Evolutionary conservation across 495 filamentous ascomycete species (phyloP).

Genomic region (Viridothelium virens): DNA sequence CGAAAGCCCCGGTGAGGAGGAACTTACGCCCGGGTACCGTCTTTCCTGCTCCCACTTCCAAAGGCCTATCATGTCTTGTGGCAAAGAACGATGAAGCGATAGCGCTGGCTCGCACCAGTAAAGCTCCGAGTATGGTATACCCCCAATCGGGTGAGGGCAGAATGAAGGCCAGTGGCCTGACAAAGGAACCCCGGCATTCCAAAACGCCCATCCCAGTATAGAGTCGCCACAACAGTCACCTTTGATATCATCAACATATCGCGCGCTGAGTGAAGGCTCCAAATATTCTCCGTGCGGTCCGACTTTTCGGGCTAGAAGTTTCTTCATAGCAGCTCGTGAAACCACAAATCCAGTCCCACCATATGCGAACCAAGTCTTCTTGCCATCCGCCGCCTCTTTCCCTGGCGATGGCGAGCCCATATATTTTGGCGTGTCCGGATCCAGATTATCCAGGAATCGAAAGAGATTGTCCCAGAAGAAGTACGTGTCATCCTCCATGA

Average conservation of each 20-base stretch:
- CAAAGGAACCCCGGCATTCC: neutral
- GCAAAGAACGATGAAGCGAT: conserved; percentile 19
- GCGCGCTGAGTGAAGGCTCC: conserved; percentile 13
- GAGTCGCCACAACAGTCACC: conserved; percentile 19
- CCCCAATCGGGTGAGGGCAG: conserved; percentile 13
- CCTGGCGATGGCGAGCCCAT: conserved; percentile 43
- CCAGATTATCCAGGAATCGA: conserved; percentile 46
- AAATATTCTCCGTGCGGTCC: neutral
- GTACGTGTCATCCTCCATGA: conserved; percentile 63
- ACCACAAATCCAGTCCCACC: conserved; percentile 48
- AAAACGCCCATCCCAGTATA: conserved; percentile 14
- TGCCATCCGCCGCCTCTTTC: conserved; percentile 8
- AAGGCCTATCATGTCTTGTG: conserved; percentile 17
- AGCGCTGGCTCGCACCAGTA: conserved; percentile 28
- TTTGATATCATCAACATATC: conserved; percentile 19
- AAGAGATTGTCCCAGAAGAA: conserved; percentile 56
- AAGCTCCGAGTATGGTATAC: conserved; percentile 9
- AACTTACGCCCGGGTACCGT: conserved; percentile 10
- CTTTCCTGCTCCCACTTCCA: conserved; percentile 18
- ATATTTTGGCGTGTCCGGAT: conserved; percentile 44
- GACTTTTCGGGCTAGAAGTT: conserved; percentile 13
- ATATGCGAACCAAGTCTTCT: conserved; percentile 45
- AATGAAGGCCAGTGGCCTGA: conserved; percentile 18
- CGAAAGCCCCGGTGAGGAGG: neutral
- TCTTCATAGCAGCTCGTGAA: conserved; percentile 43